Evolutionary conservation across 1,284 basidiomycete species (phyloP).

Genomic region (Takashimella koratensis): DNA sequence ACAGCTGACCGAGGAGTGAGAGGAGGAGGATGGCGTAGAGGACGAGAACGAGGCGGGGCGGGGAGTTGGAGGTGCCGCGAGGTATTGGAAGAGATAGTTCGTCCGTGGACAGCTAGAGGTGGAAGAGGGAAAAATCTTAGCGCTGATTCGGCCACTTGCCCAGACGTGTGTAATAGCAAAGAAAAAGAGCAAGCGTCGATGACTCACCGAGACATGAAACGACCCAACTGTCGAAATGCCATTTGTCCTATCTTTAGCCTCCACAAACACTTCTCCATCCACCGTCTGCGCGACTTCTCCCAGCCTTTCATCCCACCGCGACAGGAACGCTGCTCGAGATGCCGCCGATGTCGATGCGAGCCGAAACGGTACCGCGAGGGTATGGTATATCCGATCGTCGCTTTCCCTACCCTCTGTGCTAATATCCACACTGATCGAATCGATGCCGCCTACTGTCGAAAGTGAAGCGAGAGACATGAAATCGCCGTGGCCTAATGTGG

Average conservation of each 20-base stretch:
- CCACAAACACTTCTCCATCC: conserved; percentile 38
- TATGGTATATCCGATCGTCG: conserved; percentile 21
- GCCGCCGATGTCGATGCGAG: conserved; percentile 1
- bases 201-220: background rate
- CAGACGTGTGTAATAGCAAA: too few relatives aligned
- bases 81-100: background rate
- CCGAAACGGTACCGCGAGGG: conserved; percentile 27
- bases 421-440: too few relatives aligned
- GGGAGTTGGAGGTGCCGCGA: conserved; percentile 36
- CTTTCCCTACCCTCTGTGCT: too few relatives aligned
- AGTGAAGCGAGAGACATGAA: too few relatives aligned
- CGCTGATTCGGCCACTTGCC: too few relatives aligned
- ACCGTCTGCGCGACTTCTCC: conserved; percentile 13
- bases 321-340: conserved; percentile 16
- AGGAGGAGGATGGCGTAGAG: conserved; percentile 75
- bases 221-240: background rate
- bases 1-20: conserved; percentile 74
- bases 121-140: background rate
- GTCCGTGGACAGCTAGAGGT: background rate
- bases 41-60: conserved; percentile 69
- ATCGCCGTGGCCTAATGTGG: too few relatives aligned
- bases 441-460: too few relatives aligned
- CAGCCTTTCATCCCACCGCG: conserved; percentile 19
- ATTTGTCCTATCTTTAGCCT: conserved; percentile 18
- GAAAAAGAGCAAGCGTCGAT: too few relatives aligned